Percentiles rank a stretch among this genome's conserved stretches.
phyloP scores from a whole-genome alignment of 805 yeast species.

The Kockiozyma suomiensis region DNA sequence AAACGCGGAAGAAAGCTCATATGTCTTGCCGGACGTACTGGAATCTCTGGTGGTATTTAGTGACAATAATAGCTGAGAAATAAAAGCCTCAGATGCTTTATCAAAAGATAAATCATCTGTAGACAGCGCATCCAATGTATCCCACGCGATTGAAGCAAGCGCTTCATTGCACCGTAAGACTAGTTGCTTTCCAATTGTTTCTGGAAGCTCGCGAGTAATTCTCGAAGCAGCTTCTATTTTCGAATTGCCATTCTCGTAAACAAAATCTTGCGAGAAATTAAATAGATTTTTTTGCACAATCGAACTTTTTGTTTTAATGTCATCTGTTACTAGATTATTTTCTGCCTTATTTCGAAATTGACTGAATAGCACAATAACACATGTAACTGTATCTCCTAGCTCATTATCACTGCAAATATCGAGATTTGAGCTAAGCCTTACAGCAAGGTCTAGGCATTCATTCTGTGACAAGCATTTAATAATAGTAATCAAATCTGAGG shows the following conservation, averaged over 20 bases:
- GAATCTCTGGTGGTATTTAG: not conserved
- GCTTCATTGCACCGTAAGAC: not conserved
- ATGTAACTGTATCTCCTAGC: not conserved
- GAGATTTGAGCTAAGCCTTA: not conserved
- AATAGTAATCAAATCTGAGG: not conserved
- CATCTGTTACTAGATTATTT: not conserved
- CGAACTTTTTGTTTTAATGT: not conserved
- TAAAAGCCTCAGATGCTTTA: not conserved
- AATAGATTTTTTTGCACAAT: not conserved
- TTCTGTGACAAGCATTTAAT: not conserved
- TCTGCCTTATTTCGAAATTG: not conserved
- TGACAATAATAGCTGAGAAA: not conserved
- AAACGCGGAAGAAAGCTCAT: not conserved
- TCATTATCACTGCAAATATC: not conserved
- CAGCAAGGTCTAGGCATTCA: constrained; percentile 1
- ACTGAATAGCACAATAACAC: not conserved
- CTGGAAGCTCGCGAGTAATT: constrained; percentile 1
- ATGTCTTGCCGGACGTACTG: not conserved
- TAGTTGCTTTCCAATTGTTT: not conserved
- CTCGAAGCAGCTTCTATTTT: not conserved
- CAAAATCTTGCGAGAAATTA: not conserved
- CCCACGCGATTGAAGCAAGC: not conserved
- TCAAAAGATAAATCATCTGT: constrained; percentile 19
- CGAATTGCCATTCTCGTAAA: not conserved
- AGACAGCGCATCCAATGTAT: not conserved